Conservation (phyloP, 768 basidiomycete genomes). For the Myochromella boudieri region DNA sequence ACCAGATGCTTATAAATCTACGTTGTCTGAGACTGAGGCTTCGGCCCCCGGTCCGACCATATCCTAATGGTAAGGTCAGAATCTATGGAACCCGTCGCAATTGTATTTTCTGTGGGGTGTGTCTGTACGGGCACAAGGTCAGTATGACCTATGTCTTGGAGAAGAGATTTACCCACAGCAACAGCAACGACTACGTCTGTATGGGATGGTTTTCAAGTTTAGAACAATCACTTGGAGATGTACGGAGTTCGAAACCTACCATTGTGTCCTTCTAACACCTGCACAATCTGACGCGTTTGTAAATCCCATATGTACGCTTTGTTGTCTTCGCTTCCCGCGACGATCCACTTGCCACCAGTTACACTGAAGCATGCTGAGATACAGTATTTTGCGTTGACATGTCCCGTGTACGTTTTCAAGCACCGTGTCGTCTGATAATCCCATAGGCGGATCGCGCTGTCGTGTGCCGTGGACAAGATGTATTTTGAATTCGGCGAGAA, state of each 20-base stretch:
- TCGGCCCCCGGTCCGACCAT: constrained; percentile 65
- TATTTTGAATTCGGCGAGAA: constrained; percentile 97
- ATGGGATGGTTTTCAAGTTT: not conserved
- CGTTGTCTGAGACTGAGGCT: constrained; percentile 6
- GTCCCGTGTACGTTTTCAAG: constrained; percentile 87
- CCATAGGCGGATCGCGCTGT: constrained; percentile 92
- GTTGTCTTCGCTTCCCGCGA: constrained; percentile 89
- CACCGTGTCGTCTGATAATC: constrained; percentile 90
- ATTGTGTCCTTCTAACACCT: constrained; percentile 73
- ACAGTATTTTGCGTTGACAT: constrained; percentile 81
- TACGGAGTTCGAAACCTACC: constrained; percentile 39
- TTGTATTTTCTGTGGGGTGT: constrained; percentile 83
- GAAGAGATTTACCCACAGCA: constrained; percentile 46
- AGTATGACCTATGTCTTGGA: constrained; percentile 3
- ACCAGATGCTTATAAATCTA: not conserved
- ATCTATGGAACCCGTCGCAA: constrained; percentile 86
- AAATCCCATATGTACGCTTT: constrained; percentile 92
- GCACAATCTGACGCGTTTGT: constrained; percentile 82
- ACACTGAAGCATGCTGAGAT: constrained; percentile 83
- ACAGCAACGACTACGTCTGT: constrained; percentile 78
- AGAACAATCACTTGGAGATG: constrained; percentile 1
- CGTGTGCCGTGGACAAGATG: constrained; percentile 91
- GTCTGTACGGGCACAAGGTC: constrained; percentile 45
- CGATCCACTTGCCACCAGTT: constrained; percentile 86
- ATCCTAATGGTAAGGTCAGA: constrained; percentile 80